Evolutionary conservation across 1,284 basidiomycete genomes (phyloP).

Genomic region (Melampsora larici-populina): DNA sequence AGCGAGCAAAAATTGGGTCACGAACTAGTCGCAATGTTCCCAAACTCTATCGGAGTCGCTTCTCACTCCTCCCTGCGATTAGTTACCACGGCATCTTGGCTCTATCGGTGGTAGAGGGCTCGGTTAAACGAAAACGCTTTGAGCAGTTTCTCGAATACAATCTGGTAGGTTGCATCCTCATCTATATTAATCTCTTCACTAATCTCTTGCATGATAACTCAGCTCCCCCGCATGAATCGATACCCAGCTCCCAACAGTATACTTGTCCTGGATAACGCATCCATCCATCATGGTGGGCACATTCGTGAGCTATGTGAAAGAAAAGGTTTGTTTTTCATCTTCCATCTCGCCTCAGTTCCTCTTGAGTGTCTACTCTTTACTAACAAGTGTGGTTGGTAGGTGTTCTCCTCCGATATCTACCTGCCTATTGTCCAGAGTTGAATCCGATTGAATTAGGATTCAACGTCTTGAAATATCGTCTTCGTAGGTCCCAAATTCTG

Average conservation of each 20-base stretch:
- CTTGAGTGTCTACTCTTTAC: too few relatives aligned
- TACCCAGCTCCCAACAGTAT: too few relatives aligned
- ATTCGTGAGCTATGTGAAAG: background rate
- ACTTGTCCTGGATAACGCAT: background rate
- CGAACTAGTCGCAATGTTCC: background rate
- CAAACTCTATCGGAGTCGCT: background rate
- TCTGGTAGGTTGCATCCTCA: too few relatives aligned
- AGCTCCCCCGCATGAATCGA: conserved; percentile 15
- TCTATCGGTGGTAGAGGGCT: background rate
- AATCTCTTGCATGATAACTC: background rate
- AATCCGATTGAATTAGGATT: too few relatives aligned
- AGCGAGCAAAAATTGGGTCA: background rate
- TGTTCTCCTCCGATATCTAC: too few relatives aligned
- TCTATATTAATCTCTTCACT: too few relatives aligned
- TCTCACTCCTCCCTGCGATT: conserved; percentile 3
- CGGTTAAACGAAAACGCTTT: background rate
- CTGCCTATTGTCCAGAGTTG: too few relatives aligned
- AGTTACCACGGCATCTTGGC: background rate
- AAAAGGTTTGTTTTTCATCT: background rate
- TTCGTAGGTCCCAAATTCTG: too few relatives aligned
- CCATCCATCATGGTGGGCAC: background rate
- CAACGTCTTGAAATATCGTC: background rate
- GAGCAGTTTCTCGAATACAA: conserved; percentile 6
- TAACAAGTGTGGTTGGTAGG: too few relatives aligned
- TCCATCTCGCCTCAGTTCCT: too few relatives aligned